Conservation (phyloP, 2,329 filamentous ascomycete species). For the Akanthomyces lecanii region DNA sequence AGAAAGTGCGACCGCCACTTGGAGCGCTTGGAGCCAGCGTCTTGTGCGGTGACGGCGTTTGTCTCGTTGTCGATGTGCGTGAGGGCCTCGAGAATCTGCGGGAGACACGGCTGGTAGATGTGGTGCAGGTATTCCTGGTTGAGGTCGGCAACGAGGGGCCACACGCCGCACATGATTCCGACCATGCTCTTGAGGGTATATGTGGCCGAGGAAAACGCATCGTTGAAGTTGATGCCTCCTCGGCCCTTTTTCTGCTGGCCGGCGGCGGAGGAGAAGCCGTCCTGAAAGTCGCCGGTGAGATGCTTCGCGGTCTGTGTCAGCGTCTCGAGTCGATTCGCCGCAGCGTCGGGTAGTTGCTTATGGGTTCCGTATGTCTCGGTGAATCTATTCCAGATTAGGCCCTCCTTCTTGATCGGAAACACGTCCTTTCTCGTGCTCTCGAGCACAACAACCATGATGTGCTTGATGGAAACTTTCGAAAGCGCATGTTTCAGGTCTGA, state of each 20-base stretch:
- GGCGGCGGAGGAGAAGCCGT: conserved; percentile 25
- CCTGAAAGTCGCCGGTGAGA: conserved; percentile 33
- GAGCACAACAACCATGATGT: conserved; percentile 39
- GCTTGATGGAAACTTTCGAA: conserved; percentile 34
- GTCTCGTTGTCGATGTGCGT: conserved; percentile 17
- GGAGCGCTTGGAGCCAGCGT: conserved; percentile 21
- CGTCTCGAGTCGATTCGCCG: conserved; percentile 23
- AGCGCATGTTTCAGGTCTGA: conserved; percentile 25
- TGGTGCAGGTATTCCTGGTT: conserved; percentile 39
- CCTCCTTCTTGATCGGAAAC: conserved; percentile 40
- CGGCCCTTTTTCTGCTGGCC: not conserved
- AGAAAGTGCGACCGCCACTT: conserved; percentile 31
- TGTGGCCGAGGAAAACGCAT: conserved; percentile 37
- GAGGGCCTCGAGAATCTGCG: conserved; percentile 30
- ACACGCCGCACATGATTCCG: conserved; percentile 38
- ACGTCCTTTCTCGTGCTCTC: conserved; percentile 43
- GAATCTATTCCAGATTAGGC: conserved; percentile 35
- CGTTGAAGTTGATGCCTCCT: conserved; percentile 39
- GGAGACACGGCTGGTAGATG: conserved; percentile 40
- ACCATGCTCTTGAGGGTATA: conserved; percentile 42
- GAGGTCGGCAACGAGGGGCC: conserved; percentile 38
- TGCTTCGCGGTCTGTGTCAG: conserved; percentile 31
- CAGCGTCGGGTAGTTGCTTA: conserved; percentile 20
- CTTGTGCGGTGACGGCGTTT: not conserved
- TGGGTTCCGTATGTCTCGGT: conserved; percentile 27